These are phyloP conservation scores for Chrysanthemum makinoi DNA, from an alignment of 129 eudicot genomes.

Conservation along the genomic window DNA sequence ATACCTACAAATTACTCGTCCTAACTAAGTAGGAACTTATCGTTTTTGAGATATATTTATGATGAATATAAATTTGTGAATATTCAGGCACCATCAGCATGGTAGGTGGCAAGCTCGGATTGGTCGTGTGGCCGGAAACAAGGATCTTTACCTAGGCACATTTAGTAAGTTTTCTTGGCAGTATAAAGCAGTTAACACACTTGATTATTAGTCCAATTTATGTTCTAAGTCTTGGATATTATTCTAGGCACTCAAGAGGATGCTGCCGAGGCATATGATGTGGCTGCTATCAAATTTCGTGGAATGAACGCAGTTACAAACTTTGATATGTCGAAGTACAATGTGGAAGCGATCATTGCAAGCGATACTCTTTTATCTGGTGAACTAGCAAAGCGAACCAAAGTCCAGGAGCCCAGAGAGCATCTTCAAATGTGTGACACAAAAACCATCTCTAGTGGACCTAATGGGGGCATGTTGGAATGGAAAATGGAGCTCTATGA, in stretches of 20 bases:
- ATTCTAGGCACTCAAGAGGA: slow-evolving; percentile 91
- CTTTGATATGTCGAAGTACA: slow-evolving; percentile 69
- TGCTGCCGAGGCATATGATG: slow-evolving; percentile 94
- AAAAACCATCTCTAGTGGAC: slow-evolving; percentile 22
- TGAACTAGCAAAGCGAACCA: slow-evolving; percentile 62
- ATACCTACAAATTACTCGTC: background rate
- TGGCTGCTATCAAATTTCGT: slow-evolving; percentile 89
- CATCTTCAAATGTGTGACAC: background rate
- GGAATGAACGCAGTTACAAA: slow-evolving; percentile 81
- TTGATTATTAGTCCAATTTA: background rate
- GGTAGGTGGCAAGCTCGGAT: slow-evolving; percentile 98
- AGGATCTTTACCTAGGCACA: slow-evolving; percentile 89
- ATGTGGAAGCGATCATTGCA: slow-evolving; percentile 69
- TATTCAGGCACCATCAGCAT: slow-evolving; percentile 85
- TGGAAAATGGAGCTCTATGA: slow-evolving; percentile 48
- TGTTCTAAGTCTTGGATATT: background rate
- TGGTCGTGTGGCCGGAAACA: slow-evolving; percentile 93
- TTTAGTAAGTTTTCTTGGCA: slow-evolving; percentile 54
- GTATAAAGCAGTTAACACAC: background rate
- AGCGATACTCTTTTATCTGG: slow-evolving; percentile 76
- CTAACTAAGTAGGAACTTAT: background rate
- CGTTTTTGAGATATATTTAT: background rate
- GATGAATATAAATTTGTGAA: slow-evolving; percentile 1
- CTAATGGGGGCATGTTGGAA: background rate
- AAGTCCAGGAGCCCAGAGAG: slow-evolving; percentile 23